Evolutionary conservation across 768 basidiomycete genomes (phyloP).

Genomic region (Phanerochaete sordida): DNA sequence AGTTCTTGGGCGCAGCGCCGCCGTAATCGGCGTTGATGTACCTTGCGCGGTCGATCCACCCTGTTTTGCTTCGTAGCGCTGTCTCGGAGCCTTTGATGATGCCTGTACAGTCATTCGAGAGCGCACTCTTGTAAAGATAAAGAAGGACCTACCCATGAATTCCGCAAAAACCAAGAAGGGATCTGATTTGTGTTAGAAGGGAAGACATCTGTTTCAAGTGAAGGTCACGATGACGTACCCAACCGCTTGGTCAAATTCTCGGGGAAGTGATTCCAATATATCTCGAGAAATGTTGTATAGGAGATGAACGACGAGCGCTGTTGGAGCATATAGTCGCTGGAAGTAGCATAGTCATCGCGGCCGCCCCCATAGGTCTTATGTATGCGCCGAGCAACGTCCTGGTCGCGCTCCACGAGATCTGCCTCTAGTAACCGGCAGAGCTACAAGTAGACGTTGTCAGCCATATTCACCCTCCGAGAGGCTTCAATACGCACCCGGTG

Average conservation of each 20-base stretch:
- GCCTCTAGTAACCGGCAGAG: conserved; percentile 4
- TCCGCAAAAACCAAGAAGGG: conserved; percentile 60
- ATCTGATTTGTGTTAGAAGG: conserved; percentile 34
- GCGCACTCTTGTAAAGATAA: neutral
- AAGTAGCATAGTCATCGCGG: conserved; percentile 1
- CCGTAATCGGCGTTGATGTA: conserved; percentile 51
- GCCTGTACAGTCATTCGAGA: conserved; percentile 27
- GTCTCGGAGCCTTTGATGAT: conserved; percentile 66
- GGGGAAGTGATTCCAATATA: conserved; percentile 59
- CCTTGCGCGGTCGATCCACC: conserved; percentile 38
- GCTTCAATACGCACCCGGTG: neutral
- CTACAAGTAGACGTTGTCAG: too few relatives aligned
- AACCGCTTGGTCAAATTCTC: conserved; percentile 47
- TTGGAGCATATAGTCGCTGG: conserved; percentile 24
- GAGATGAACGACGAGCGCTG: conserved; percentile 28
- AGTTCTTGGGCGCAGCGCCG: conserved; percentile 47
- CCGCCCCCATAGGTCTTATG: neutral
- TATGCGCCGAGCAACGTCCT: neutral
- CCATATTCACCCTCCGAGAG: too few relatives aligned
- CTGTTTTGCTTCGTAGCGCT: conserved; percentile 31
- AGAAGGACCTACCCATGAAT: conserved; percentile 45
- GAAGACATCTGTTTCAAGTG: neutral
- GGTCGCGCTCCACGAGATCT: neutral
- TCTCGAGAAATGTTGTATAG: conserved; percentile 42
- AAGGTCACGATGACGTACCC: conserved; percentile 31